Evolutionary conservation across 352 stramenopile genomes (phyloP).

Genomic region (Globisporangium irregulare): DNA sequence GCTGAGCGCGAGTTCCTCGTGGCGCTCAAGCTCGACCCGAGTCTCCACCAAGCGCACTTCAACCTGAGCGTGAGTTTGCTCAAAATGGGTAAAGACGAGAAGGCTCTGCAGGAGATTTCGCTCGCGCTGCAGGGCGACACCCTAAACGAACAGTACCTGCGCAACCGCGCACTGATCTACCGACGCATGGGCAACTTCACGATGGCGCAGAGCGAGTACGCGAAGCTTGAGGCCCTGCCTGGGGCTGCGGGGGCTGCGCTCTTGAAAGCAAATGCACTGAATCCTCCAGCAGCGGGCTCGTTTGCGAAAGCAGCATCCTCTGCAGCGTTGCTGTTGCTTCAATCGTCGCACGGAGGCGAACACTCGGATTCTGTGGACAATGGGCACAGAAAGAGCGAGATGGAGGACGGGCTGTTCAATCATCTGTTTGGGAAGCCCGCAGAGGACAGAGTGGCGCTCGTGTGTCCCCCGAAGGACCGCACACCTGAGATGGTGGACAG

Average conservation of each 20-base stretch:
- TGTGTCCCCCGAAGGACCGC: constrained; percentile 39
- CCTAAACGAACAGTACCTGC: constrained; percentile 42
- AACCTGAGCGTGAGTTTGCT: constrained; percentile 51
- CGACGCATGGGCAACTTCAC: constrained; percentile 46
- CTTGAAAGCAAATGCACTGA: constrained; percentile 1
- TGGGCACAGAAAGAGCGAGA: constrained; percentile 22
- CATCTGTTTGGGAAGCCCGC: constrained; percentile 70
- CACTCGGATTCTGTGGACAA: neutral
- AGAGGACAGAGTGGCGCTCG: constrained; percentile 58
- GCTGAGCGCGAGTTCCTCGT: constrained; percentile 51
- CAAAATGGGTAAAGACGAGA: constrained; percentile 43
- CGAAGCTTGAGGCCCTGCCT: constrained; percentile 30
- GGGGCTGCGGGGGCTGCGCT: neutral
- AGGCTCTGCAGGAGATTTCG: constrained; percentile 35
- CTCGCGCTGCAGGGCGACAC: constrained; percentile 39
- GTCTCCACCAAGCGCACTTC: constrained; percentile 63
- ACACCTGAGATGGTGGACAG: constrained; percentile 36
- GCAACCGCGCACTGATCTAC: constrained; percentile 55
- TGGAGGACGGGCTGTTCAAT: constrained; percentile 62
- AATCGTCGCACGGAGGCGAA: constrained; percentile 4
- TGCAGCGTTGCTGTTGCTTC: constrained; percentile 5
- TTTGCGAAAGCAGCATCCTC: constrained; percentile 13
- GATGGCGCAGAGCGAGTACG: constrained; percentile 50
- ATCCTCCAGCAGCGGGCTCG: neutral
- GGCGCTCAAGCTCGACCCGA: constrained; percentile 38